These are phyloP conservation scores for Kodamaea anthophila DNA, from an alignment of 1,139 yeast genomes.

Conservation along the genomic window DNA sequence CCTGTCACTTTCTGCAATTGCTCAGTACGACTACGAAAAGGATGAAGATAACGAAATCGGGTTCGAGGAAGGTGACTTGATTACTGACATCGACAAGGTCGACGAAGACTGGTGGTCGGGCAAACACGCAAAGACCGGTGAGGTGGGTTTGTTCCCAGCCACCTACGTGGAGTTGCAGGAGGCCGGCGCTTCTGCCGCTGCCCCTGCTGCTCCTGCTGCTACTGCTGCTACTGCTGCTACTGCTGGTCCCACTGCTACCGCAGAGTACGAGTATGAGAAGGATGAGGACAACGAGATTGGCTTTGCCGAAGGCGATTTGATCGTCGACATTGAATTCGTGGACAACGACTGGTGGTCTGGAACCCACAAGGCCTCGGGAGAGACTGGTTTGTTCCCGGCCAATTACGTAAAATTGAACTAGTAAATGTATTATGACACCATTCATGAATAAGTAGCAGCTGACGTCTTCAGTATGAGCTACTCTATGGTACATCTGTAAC, in stretches of 20 bases:
- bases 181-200: slow-evolving; percentile 11
- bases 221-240: slow-evolving; percentile 18
- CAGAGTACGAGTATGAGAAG: slow-evolving; percentile 83
- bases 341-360: slow-evolving; percentile 99
- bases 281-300: slow-evolving; percentile 86
- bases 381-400: slow-evolving; percentile 83
- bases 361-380: slow-evolving; percentile 55
- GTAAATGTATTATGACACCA: too few species aligned
- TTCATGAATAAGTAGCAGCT: too few species aligned
- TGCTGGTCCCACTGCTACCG: slow-evolving; percentile 54
- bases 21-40: slow-evolving; percentile 62
- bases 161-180: slow-evolving; percentile 52
- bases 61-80: slow-evolving; percentile 58
- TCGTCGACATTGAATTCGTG: slow-evolving; percentile 76
- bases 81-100: slow-evolving; percentile 59
- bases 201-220: slow-evolving; percentile 18
- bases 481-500: too few species aligned
- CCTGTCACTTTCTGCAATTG: slow-evolving; percentile 42
- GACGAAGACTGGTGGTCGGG: slow-evolving; percentile 88
- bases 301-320: slow-evolving; percentile 68
- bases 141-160: slow-evolving; percentile 67
- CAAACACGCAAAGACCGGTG: slow-evolving; percentile 51
- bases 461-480: too few species aligned
- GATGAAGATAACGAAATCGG: slow-evolving; percentile 73
- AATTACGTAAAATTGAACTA: slow-evolving; percentile 59